Evolutionary conservation across 208 protist genomes (phyloP).

Genomic region (Trypanosomatidae sp.): DNA sequence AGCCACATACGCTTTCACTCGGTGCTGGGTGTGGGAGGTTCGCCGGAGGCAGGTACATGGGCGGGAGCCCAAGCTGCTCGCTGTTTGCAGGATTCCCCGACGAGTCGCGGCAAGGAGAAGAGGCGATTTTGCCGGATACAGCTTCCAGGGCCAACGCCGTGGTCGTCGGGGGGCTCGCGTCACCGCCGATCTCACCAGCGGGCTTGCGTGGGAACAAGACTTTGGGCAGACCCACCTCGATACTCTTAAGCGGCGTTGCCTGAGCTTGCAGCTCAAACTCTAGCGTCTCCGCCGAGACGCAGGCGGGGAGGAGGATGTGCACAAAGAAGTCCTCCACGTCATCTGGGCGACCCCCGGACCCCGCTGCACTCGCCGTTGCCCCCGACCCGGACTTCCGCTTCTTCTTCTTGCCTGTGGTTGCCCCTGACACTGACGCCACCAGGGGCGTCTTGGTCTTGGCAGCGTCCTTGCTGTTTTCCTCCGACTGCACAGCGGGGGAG

Average conservation of each 20-base stretch:
- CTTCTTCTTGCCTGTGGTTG: conserved; percentile 27
- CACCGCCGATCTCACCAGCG: conserved; percentile 3
- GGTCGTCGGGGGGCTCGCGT: conserved; percentile 4
- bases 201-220: conserved; percentile 40
- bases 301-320: conserved; percentile 45
- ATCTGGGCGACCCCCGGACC: conserved; percentile 12
- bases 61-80: conserved; percentile 37
- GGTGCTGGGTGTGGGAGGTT: conserved; percentile 17
- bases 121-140: conserved; percentile 4
- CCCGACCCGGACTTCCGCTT: conserved; percentile 14
- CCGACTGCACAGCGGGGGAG: conserved; percentile 4
- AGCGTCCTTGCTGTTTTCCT: conserved; percentile 5
- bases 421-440: conserved; percentile 1
- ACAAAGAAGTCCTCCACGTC: conserved; percentile 78
- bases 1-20: background rate
- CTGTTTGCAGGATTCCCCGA: conserved; percentile 22
- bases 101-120: conserved; percentile 33
- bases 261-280: conserved; percentile 52
- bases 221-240: conserved; percentile 53
- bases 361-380: background rate
- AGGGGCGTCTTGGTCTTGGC: background rate
- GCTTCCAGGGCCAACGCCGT: background rate
- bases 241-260: conserved; percentile 43
- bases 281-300: conserved; percentile 38
- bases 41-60: conserved; percentile 50